Evolutionary conservation across 306 rosid species (phyloP).

Genomic region (cucumber (Cucumis sativus)): Cucumber_9930_V3 NC_026659.2:802501-803000

Average conservation of each 20-base stretch:
- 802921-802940: too few relatives aligned
- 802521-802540: slow-evolving; percentile 78
- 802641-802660: slow-evolving; percentile 21
- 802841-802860: too few relatives aligned
- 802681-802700: slow-evolving; percentile 14
- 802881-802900: too few relatives aligned
- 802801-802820: slow-evolving; percentile 47
- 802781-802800: slow-evolving; percentile 58
- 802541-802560: slow-evolving; percentile 69
- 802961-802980: too few relatives aligned
- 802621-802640: slow-evolving; percentile 72
- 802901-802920: too few relatives aligned
- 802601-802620: slow-evolving; percentile 43
- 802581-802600: slow-evolving; percentile 83
- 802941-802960: too few relatives aligned
- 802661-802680: slow-evolving; percentile 8
- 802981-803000: too few relatives aligned
- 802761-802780: slow-evolving; percentile 68
- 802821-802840: too few relatives aligned
- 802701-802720: slow-evolving; percentile 50
- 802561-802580: slow-evolving; percentile 58
- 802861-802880: too few relatives aligned
- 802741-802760: slow-evolving; percentile 61
- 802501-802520: slow-evolving; percentile 82
- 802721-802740: slow-evolving; percentile 42